Evolutionary conservation across 306 rosid species (phyloP).

Genomic region (Styphnolobium japonicum): DNA sequence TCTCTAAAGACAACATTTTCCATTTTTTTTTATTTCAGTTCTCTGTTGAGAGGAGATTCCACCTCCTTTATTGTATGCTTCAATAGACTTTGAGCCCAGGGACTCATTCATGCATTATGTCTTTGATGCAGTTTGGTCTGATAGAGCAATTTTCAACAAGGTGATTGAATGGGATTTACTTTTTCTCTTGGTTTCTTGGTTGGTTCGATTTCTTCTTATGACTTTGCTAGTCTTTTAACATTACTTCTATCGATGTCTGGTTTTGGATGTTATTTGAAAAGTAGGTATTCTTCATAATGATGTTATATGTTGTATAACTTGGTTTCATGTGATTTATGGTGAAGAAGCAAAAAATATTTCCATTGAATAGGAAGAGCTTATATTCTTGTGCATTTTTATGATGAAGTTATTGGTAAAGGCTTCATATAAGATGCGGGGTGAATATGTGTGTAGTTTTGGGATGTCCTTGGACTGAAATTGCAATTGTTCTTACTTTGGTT

Average conservation of each 20-base stretch:
- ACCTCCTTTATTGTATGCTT: conserved; percentile 10
- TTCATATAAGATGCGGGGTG: not conserved
- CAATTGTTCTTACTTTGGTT: not conserved
- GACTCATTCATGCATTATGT: not conserved
- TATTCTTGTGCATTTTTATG: too few relatives aligned
- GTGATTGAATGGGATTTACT: conserved; percentile 45
- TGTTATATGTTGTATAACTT: not conserved
- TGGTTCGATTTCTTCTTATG: conserved; percentile 35
- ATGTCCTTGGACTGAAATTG: not conserved
- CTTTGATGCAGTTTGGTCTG: conserved; percentile 34
- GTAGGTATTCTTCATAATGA: not conserved
- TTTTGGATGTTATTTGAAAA: not conserved
- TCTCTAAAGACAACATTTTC: not conserved
- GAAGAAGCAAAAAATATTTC: not conserved
- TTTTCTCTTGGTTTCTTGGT: conserved; percentile 25
- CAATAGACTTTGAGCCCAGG: not conserved
- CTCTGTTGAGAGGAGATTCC: not conserved
- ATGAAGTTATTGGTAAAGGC: not conserved
- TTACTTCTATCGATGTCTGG: not conserved
- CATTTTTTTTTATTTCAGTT: not conserved
- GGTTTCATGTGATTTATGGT: not conserved
- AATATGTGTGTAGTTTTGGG: not conserved
- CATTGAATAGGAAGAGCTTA: not conserved
- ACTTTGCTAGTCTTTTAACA: conserved; percentile 22
- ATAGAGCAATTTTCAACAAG: conserved; percentile 15